Evolutionary conservation across 148 eudicot genomes (phyloP).

Genomic region (Chenopodium quinoa): DNA sequence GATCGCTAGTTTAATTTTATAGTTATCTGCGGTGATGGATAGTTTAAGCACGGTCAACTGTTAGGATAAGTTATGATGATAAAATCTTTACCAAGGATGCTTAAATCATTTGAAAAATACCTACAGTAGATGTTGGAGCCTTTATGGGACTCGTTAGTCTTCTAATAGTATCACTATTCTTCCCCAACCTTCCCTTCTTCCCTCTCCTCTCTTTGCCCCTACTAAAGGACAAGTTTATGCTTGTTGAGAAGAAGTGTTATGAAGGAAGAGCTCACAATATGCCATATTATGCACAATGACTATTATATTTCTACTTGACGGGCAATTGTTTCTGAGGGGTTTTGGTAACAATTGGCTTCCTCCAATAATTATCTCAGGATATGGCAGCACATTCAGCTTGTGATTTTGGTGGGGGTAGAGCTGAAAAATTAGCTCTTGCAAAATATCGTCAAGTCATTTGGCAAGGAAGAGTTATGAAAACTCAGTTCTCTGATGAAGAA

Average conservation of each 20-base stretch:
- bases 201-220: not conserved
- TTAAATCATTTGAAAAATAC: not conserved
- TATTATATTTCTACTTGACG: not conserved
- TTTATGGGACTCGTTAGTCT: not conserved
- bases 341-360: not conserved
- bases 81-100: not conserved
- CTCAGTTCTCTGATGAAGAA: constrained; percentile 87
- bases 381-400: constrained; percentile 99
- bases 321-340: not conserved
- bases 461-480: constrained; percentile 94
- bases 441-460: constrained; percentile 88
- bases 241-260: not conserved
- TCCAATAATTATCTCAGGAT: constrained; percentile 51
- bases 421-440: constrained; percentile 91
- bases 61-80: not conserved
- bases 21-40: not conserved
- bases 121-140: not conserved
- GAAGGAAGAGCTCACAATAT: not conserved
- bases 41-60: not conserved
- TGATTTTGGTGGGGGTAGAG: constrained; percentile 97
- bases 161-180: not conserved
- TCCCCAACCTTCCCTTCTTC: not conserved
- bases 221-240: not conserved
- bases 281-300: not conserved
- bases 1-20: not conserved